These are phyloP conservation scores for Turritis glabra DNA, from an alignment of 345 rosid species.

Conservation along the genomic window DNA sequence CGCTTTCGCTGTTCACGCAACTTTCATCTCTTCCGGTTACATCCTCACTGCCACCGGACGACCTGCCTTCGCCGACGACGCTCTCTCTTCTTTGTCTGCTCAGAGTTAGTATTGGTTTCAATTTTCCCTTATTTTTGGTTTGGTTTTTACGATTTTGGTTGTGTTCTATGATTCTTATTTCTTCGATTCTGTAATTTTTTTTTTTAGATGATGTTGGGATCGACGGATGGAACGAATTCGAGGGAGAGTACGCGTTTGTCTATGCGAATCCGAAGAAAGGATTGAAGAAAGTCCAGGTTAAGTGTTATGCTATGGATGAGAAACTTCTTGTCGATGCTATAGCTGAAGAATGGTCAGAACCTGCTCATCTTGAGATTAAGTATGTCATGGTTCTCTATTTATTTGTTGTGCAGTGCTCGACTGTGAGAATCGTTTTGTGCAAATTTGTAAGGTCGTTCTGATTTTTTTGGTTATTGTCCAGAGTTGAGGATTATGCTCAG, in stretches of 20 bases:
- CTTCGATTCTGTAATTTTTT: slow-evolving; percentile 6
- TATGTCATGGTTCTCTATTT: slow-evolving; percentile 29
- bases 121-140: no score
- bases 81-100: slow-evolving; percentile 59
- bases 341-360: slow-evolving; percentile 57
- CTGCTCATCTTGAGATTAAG: slow-evolving; percentile 70
- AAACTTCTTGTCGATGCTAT: slow-evolving; percentile 67
- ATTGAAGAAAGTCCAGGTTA: slow-evolving; percentile 58
- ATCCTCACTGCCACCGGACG: slow-evolving; percentile 68
- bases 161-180: slow-evolving; percentile 8
- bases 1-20: slow-evolving; percentile 75
- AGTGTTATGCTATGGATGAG: slow-evolving; percentile 64
- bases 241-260: slow-evolving; percentile 73
- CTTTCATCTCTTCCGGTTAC: slow-evolving; percentile 71
- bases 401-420: background rate
- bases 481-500: slow-evolving; percentile 57
- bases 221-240: slow-evolving; percentile 72
- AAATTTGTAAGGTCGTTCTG: background rate
- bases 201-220: slow-evolving; percentile 75
- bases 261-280: slow-evolving; percentile 54
- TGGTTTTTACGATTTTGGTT: background rate
- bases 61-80: slow-evolving; percentile 58
- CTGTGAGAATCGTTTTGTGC: background rate
- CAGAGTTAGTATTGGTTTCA: slow-evolving; percentile 38
- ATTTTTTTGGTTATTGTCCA: slow-evolving; percentile 24